Evolutionary conservation across 75 land plant genomes (phyloP).

Genomic region (Gnetum montanum): DNA sequence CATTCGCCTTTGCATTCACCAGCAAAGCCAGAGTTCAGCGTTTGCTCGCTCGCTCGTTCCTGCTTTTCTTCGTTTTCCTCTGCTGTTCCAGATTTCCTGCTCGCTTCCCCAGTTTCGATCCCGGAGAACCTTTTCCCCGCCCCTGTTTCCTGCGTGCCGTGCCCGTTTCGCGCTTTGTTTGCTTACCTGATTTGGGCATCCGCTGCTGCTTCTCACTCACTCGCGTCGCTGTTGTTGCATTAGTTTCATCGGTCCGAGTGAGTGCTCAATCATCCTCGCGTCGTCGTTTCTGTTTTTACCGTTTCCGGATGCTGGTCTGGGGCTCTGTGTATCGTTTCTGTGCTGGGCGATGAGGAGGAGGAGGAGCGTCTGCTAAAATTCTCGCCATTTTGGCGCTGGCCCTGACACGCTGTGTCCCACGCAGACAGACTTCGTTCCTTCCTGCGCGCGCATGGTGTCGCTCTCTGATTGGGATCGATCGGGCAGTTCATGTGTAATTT

Average conservation of each 20-base stretch:
- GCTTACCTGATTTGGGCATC: too few relatives aligned
- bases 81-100: background rate
- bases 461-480: background rate
- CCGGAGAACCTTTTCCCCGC: too few relatives aligned
- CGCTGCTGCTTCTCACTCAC: background rate
- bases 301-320: too few relatives aligned
- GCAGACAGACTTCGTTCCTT: too few relatives aligned
- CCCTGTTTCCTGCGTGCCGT: too few relatives aligned
- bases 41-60: background rate
- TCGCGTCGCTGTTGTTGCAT: background rate
- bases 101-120: background rate
- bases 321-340: too few relatives aligned
- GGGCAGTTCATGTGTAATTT: background rate
- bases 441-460: background rate
- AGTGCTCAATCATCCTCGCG: too few relatives aligned
- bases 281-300: too few relatives aligned
- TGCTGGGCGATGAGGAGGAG: too few relatives aligned
- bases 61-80: background rate
- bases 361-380: background rate
- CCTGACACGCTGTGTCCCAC: background rate
- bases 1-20: background rate
- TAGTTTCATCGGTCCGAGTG: background rate
- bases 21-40: background rate
- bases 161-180: too few relatives aligned
- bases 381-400: background rate